Evolutionary conservation across 305 asterid species (phyloP).

Genomic region (Fraxinus ornus): DNA sequence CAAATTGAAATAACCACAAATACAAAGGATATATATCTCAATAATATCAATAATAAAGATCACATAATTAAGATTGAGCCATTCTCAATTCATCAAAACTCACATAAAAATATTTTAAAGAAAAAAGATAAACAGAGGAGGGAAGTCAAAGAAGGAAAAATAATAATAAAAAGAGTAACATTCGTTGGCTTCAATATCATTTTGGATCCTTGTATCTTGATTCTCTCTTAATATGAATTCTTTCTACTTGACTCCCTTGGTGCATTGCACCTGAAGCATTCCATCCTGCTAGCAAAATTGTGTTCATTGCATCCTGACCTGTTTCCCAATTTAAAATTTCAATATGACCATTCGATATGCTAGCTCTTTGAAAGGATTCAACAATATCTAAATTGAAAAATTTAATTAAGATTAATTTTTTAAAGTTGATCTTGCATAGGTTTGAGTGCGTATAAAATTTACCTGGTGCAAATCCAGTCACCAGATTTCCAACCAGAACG

Average conservation of each 20-base stretch:
- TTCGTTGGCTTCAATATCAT: not conserved
- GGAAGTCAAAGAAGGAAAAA: not conserved
- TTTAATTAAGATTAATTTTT: no score
- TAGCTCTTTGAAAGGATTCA: no score
- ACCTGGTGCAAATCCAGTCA: constrained; percentile 96
- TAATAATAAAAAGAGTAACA: no score
- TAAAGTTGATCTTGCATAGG: no score
- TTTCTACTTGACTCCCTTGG: constrained; percentile 55
- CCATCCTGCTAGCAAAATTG: no score
- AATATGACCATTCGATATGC: no score
- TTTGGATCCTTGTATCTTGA: not conserved
- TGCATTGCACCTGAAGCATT: no score
- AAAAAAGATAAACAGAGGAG: not conserved
- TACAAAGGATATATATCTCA: not conserved
- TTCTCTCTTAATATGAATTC: constrained; percentile 52
- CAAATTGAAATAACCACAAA: not conserved
- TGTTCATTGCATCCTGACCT: constrained; percentile 2
- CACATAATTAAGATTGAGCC: not conserved
- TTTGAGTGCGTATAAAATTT: not conserved
- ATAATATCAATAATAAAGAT: not conserved
- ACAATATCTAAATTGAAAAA: no score
- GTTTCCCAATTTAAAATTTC: no score
- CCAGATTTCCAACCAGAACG: constrained; percentile 99
- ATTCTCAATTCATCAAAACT: not conserved
- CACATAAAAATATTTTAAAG: not conserved